Evolutionary conservation across 2,329 filamentous ascomycete species (phyloP), one percentile per base, ranked within the genome.

Genomic region (Epichloe gansuensis): DNA sequence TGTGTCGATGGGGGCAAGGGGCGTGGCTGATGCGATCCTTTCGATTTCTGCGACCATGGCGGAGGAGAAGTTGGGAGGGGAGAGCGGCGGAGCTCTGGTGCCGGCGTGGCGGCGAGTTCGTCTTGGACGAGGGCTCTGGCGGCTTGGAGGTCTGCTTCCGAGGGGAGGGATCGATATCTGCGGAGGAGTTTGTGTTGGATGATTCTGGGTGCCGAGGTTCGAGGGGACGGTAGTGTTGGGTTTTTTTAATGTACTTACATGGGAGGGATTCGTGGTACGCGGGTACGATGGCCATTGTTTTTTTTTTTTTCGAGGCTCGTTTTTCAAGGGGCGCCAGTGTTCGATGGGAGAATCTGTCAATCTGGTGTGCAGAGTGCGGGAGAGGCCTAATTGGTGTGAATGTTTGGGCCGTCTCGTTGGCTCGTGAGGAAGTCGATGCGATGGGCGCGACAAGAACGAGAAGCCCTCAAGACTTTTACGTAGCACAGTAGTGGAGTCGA

Each of bases 101-200:
- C 13, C 11, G 38, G 23, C 8, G 37, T 42, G 25, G 48, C 6
- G 48, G n/a, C 12, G 31, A 44, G 74, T 64, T 94, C 88, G 63
- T 78, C 72, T 55, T 76, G 66, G 60, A 96, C 85, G 58, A 91
- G 80, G 57, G 80, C 72, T 67, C 82, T 75, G 53, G 89, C 88
- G 56, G 81, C 77, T 53, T 76, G 71, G 62, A 87, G 81, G 62
- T 82, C 80, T 49, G 72, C 60, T 21, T 76, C 65, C 5, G 84
- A 83, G 42, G 86, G 51, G 85, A 80, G 17, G 75, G 63, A 71
- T 98, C 91, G 67, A 97, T 85, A 71, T 95, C 89, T 94, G 31
- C 31, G 31, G 31, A 9, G 28, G 8, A 31, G 4, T 0, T 31
- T 3, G 9, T 31, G 28, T 31, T 31, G 9, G 31, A 8, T 11